Evolutionary conservation across 1,284 basidiomycete genomes (phyloP), one percentile per base, ranked within the genome.

Genomic region (Boletus semigastroideus): DNA sequence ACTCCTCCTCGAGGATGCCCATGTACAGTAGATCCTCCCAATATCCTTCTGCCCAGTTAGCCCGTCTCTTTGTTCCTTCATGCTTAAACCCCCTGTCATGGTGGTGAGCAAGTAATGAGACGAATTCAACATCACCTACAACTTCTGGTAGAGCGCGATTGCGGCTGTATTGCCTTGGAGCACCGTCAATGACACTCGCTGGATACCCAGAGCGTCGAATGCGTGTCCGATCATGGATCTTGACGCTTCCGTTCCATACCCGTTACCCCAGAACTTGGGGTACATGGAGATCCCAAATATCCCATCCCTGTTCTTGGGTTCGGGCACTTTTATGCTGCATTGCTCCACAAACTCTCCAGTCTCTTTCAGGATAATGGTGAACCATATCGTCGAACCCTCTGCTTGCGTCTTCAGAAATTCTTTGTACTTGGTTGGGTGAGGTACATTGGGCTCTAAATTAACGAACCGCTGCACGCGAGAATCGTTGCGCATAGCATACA

Each of bases 401-500:
- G 60, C 58, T 27, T 61, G 53, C 39, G 60, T 54, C 42, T 60
- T 59, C 19, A 71, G 42, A 39, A 56, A 47, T 19, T 62, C 55
- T 28, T 63, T 62, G 48, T 59, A 63, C 27, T 65, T 65, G 13
- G 57, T 47, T 30, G 60, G 61, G 17, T 49, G 56, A 11, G 71
- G 68, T 12, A 64, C 57, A 41, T 68, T 52, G 42, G 64, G 62
- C 20, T 64, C 64, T 20, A 54, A 55, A 14, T 62, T 65, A 44
- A 69, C 54, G 42, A 60, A 58, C 9, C 55, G 63, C 42, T 62
- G 63, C 34, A 72, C 60, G 31, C 56, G 58, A 22, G 55, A 52
- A 49, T 73, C 64, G 42, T 71, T 74, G 48, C 59, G 61, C 17
- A 74, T 48, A n/a, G 55, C 44, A 11, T 65, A 54, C 39, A 73